These are phyloP conservation scores for Pythium grandisporangium DNA, from an alignment of 352 stramenopile genomes.

Conservation along the genomic window DNA sequence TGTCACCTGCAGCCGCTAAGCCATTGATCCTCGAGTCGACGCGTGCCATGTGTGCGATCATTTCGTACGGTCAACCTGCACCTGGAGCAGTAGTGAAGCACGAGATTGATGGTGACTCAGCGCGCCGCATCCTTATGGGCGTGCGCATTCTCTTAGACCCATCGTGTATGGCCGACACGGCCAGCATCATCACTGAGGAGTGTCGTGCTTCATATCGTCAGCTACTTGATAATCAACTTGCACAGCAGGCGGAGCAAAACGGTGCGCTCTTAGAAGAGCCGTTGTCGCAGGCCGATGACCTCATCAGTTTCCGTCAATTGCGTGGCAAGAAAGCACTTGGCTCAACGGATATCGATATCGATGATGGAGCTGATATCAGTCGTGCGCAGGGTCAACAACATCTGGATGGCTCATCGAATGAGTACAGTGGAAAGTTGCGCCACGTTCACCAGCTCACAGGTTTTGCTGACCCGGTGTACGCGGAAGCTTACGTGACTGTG, in stretches of 20 bases:
- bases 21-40: conserved; percentile 59
- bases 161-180: conserved; percentile 41
- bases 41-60: conserved; percentile 68
- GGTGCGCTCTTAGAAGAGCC: conserved; percentile 41
- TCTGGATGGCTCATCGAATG: conserved; percentile 75
- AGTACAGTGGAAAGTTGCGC: conserved; percentile 88
- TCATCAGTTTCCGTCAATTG: conserved; percentile 98
- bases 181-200: conserved; percentile 73
- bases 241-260: conserved; percentile 51
- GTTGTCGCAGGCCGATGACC: conserved; percentile 86
- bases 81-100: conserved; percentile 73
- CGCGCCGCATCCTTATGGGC: conserved; percentile 93
- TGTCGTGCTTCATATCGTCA: conserved; percentile 71
- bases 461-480: conserved; percentile 99
- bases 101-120: conserved; percentile 91
- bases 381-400: conserved; percentile 91
- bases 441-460: conserved; percentile 99
- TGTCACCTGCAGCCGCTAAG: conserved; percentile 42
- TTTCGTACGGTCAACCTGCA: conserved; percentile 61
- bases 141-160: conserved; percentile 94
- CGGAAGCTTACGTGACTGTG: conserved; percentile 98
- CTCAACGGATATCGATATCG: conserved; percentile 95
- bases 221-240: conserved; percentile 70
- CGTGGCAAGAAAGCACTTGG: conserved; percentile 88
- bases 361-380: conserved; percentile 96